Conservation (phyloP, 1,284 basidiomycete genomes). For the Ustilago hordei region DNA sequence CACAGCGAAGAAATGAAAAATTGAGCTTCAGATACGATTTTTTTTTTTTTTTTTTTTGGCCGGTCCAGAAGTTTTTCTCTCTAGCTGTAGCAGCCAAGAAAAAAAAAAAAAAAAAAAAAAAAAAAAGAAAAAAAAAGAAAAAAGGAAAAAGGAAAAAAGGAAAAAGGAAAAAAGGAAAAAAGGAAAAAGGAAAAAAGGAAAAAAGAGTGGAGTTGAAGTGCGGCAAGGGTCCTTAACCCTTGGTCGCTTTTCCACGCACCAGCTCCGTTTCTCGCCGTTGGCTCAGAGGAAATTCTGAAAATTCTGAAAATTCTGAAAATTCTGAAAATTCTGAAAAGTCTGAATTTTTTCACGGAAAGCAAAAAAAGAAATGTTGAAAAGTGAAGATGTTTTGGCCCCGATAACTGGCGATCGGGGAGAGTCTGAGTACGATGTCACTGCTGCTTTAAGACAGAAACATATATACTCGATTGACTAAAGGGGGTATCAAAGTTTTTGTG, state of each 20-base stretch:
- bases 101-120: background rate
- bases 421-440: no score
- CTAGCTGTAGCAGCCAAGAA: conserved; percentile 14
- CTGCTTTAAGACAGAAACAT: no score
- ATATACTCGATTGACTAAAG: background rate
- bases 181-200: no score
- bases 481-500: no score
- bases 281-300: background rate
- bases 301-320: background rate
- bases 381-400: background rate
- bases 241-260: background rate
- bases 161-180: background rate
- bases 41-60: conserved; percentile 7
- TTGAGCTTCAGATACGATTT: conserved; percentile 8
- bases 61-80: conserved; percentile 20
- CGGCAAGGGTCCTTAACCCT: background rate
- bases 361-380: background rate
- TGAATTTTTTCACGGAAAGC: background rate
- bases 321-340: background rate
- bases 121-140: background rate
- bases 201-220: conserved; percentile 24
- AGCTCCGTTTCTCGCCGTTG: background rate
- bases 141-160: background rate
- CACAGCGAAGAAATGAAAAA: conserved; percentile 20
- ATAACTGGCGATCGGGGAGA: no score